Base-by-base conservation (phyloP, 345 rosid species). In the Capsella bursapastoris region DNA sequence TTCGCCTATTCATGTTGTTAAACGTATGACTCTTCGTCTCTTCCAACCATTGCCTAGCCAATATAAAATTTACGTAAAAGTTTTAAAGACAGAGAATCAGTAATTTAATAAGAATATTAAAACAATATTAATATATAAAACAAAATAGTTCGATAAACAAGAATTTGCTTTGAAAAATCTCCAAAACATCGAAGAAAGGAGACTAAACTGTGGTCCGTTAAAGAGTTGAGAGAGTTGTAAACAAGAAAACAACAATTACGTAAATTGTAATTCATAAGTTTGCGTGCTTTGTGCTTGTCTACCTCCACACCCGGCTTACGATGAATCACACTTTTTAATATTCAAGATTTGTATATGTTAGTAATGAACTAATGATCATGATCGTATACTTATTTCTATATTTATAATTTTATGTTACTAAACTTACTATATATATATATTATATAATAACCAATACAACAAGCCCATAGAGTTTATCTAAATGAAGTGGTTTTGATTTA, bases 241-340 rank as follows among this genome's bases (percentile, higher is more conserved):
- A 62, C 51, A 64, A 73, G 49, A 47, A 71, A 15, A 25, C 6
- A 10, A 52, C 61, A 48, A 80, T 78, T 76, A 64, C 88, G 87
- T 86, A 73, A 76, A 79, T 65, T 28, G 64, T 32, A 87, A 84
- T 83, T 49, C 78, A 84, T 37, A 7, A 66, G 28, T 57, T 16
- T 81, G 79, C 72, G 85, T 89, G 89, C 81, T 84, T 73, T 73
- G 86, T 79, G 85, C 84, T 85, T 87, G 90, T 87, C 86, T 81
- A 82, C 86, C 86, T 79, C 82, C 88, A 80, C 79, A 56, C 49
- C 49, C 72, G 52, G 60, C 18, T 74, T 57, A 47, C 78, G 58
- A 74, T 74, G 32, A 35, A 12, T 25, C 53, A 9, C 63, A 43
- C 43, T 28, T 48, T 58, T 22, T 15, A 40, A 58, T 27, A 28